phyloP scores from a whole-genome alignment of 306 rosid species.

The Dalbergia oliveri region DNA sequence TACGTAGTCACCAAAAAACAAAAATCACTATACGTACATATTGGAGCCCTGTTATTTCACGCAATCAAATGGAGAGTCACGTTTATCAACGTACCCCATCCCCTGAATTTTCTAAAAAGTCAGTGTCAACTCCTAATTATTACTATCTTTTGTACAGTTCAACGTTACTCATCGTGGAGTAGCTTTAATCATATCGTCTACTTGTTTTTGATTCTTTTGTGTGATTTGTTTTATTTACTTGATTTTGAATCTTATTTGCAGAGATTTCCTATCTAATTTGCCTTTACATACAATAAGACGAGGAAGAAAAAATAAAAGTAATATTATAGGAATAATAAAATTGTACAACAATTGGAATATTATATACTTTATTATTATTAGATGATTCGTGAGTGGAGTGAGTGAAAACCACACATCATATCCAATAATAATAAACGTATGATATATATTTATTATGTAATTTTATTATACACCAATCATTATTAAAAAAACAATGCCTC shows the following conservation, averaged over 20 bases:
- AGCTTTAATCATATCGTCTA: slow-evolving; percentile 49
- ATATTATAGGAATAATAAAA: too few relatives aligned
- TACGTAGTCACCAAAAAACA: too few relatives aligned
- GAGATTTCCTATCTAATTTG: slow-evolving; percentile 29
- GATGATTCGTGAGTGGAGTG: too few relatives aligned
- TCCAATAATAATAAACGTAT: too few relatives aligned
- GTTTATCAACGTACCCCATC: slow-evolving; percentile 36
- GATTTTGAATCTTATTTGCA: neutral
- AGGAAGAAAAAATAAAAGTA: too few relatives aligned
- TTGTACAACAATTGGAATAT: too few relatives aligned
- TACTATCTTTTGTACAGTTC: slow-evolving; percentile 53
- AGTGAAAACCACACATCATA: too few relatives aligned
- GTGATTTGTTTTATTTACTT: slow-evolving; percentile 26
- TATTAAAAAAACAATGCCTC: slow-evolving; percentile 25
- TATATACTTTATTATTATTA: too few relatives aligned
- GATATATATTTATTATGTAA: too few relatives aligned
- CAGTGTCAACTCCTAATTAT: slow-evolving; percentile 54
- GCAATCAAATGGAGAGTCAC: slow-evolving; percentile 44
- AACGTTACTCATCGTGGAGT: slow-evolving; percentile 54
- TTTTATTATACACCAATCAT: too few relatives aligned
- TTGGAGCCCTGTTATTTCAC: slow-evolving; percentile 42
- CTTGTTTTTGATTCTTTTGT: slow-evolving; percentile 16
- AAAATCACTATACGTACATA: neutral
- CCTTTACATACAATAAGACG: neutral
- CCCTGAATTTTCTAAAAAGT: slow-evolving; percentile 32